phyloP scores from a whole-genome alignment of 2,329 filamentous ascomycete species.

The Pyrenochaeta sp. region DNA sequence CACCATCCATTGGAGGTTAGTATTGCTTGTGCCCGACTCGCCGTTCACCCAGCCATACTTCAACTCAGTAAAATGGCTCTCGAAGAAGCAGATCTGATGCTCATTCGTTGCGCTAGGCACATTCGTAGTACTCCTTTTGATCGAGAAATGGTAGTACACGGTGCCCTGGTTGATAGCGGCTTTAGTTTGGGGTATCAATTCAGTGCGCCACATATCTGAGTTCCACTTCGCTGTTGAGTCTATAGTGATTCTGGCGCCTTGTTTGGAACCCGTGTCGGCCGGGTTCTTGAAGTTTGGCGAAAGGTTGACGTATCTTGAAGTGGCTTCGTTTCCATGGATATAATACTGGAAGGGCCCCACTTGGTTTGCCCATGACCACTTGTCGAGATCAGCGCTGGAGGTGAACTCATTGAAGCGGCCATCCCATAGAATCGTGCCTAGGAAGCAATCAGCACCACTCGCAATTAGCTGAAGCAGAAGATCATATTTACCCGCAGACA shows the following conservation, averaged over 20 bases:
- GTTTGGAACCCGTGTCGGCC: conserved; percentile 66
- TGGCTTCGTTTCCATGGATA: conserved; percentile 69
- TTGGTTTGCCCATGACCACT: conserved; percentile 74
- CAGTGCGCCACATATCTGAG: conserved; percentile 77
- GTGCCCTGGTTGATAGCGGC: conserved; percentile 71
- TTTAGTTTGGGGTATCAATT: conserved; percentile 75
- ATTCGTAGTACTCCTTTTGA: conserved; percentile 67
- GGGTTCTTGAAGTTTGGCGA: conserved; percentile 70
- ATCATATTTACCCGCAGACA: conserved; percentile 37
- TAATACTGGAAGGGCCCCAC: conserved; percentile 76
- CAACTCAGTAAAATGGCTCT: conserved; percentile 78
- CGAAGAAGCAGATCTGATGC: conserved; percentile 72
- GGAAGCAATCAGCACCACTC: neutral
- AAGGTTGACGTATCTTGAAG: conserved; percentile 69
- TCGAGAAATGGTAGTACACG: conserved; percentile 76
- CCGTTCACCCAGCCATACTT: conserved; percentile 71
- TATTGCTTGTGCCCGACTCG: conserved; percentile 58
- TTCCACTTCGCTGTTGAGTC: conserved; percentile 73
- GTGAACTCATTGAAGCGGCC: conserved; percentile 70
- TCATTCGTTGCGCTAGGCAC: conserved; percentile 69
- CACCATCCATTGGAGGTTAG: conserved; percentile 71
- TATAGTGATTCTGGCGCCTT: conserved; percentile 75
- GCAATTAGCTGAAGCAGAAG: neutral
- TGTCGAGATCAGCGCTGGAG: conserved; percentile 63
- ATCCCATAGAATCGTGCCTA: conserved; percentile 68